Evolutionary conservation across 164 flowering plant species (phyloP).

Genomic region (Stephania japonica): DNA sequence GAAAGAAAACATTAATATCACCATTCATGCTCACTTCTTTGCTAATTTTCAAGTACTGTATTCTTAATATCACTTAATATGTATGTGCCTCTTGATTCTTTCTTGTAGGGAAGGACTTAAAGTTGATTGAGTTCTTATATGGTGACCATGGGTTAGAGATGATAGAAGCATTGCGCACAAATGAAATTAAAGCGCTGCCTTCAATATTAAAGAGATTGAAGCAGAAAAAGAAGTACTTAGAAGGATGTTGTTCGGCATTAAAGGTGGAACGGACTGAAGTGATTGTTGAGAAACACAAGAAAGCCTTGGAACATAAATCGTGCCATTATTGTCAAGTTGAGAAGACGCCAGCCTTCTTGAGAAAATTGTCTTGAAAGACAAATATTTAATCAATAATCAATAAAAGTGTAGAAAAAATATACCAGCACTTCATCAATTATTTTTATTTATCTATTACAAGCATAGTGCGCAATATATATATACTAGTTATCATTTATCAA

Average conservation of each 20-base stretch:
- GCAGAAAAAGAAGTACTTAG: constrained; percentile 97
- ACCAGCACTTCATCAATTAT: too few relatives aligned
- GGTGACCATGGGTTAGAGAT: constrained; percentile 98
- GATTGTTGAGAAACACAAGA: constrained; percentile 82
- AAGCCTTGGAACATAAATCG: constrained; percentile 68
- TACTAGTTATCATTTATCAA: too few relatives aligned
- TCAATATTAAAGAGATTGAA: constrained; percentile 83
- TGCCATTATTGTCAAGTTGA: neutral
- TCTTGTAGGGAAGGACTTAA: constrained; percentile 59
- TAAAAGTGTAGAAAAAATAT: too few relatives aligned
- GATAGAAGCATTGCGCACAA: constrained; percentile 77
- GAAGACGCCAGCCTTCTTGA: too few relatives aligned
- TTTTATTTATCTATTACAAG: too few relatives aligned
- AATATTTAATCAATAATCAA: too few relatives aligned
- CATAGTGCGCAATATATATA: too few relatives aligned
- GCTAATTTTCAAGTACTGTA: too few relatives aligned
- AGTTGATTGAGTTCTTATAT: constrained; percentile 91
- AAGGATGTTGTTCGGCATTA: constrained; percentile 78
- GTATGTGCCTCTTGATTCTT: constrained; percentile 1
- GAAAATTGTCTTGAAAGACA: too few relatives aligned
- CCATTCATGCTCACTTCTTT: too few relatives aligned
- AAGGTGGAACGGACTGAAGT: constrained; percentile 96
- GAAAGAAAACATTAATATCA: too few relatives aligned
- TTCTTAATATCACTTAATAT: too few relatives aligned
- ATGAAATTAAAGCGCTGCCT: constrained; percentile 77